phyloP scores from a whole-genome alignment of 805 yeast genomes.

The Metschnikowia orientalis region DNA sequence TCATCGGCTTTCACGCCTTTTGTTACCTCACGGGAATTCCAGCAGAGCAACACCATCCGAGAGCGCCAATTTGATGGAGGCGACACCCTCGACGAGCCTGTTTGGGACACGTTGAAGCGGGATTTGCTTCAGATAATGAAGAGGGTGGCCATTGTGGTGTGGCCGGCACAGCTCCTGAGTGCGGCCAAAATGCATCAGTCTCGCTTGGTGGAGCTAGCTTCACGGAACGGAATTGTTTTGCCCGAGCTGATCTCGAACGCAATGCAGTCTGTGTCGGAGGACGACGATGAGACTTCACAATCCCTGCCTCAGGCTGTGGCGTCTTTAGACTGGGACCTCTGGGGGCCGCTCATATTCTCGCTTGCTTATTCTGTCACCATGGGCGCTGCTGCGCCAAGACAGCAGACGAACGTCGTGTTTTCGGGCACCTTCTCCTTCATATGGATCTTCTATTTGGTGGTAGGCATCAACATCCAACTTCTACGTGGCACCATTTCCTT shows the following conservation, averaged over 20 bases:
- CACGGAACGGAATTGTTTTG: slow-evolving; percentile 31
- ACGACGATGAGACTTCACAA: slow-evolving; percentile 12
- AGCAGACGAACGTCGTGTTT: slow-evolving; percentile 49
- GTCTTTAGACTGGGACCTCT: slow-evolving; percentile 53
- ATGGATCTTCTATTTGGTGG: slow-evolving; percentile 58
- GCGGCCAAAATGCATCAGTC: slow-evolving; percentile 35
- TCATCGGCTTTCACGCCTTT: slow-evolving; percentile 17
- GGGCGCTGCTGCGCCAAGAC: slow-evolving; percentile 42
- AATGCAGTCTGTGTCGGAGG: slow-evolving; percentile 25
- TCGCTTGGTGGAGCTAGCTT: slow-evolving; percentile 32
- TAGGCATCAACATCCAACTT: slow-evolving; percentile 62
- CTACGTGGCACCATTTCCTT: slow-evolving; percentile 60
- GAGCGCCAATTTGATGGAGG: slow-evolving; percentile 63
- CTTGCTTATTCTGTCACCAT: slow-evolving; percentile 51
- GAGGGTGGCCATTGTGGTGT: slow-evolving; percentile 36
- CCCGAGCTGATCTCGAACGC: slow-evolving; percentile 31
- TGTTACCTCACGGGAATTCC: slow-evolving; percentile 12
- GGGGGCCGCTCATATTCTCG: slow-evolving; percentile 71
- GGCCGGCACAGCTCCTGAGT: slow-evolving; percentile 40
- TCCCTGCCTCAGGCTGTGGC: slow-evolving; percentile 9
- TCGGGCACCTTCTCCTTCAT: slow-evolving; percentile 60
- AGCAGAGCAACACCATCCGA: slow-evolving; percentile 17
- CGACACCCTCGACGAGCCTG: slow-evolving; percentile 71
- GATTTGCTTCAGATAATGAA: slow-evolving; percentile 35
- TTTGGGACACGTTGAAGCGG: slow-evolving; percentile 46